A percentile compares a stretch with the other conserved stretches of the same genome.
Evolutionary conservation across 495 filamentous ascomycete genomes (phyloP).

Genomic region (Aspergillus mulundensis): DNA sequence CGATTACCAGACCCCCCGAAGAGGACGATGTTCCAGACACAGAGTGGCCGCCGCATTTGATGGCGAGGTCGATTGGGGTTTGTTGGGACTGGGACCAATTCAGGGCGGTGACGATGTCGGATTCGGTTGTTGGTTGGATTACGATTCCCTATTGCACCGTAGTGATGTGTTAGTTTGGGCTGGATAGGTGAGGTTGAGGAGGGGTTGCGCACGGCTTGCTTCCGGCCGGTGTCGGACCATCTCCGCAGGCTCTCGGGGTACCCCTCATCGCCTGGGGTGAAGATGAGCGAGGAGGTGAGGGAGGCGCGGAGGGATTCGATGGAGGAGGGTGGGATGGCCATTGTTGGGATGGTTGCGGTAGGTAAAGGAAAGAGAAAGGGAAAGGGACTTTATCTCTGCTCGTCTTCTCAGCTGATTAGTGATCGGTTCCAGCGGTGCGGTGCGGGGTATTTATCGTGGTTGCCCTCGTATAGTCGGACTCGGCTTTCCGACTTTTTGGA

Average conservation of each 20-base stretch:
- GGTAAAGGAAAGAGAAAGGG: too few relatives aligned
- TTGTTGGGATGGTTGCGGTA: too few relatives aligned
- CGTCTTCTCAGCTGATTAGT: too few relatives aligned
- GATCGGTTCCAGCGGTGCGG: too few relatives aligned
- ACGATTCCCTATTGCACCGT: constrained; percentile 37
- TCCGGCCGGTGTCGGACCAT: constrained; percentile 16
- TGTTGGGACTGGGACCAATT: constrained; percentile 40
- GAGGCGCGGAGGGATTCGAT: constrained; percentile 22
- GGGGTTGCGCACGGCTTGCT: constrained; percentile 5
- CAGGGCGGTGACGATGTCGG: constrained; percentile 39
- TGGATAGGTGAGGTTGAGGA: not conserved
- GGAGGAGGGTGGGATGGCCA: constrained; percentile 7
- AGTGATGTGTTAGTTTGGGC: not conserved
- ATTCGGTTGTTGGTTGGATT: constrained; percentile 27
- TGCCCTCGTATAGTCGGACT: too few relatives aligned
- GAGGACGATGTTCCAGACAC: constrained; percentile 6
- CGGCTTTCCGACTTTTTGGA: too few relatives aligned
- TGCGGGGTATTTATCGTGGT: too few relatives aligned
- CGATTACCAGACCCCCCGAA: constrained; percentile 5
- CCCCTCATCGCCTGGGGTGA: constrained; percentile 11
- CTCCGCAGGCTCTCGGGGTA: constrained; percentile 9
- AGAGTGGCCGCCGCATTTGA: constrained; percentile 53
- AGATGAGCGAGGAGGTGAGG: constrained; percentile 22
- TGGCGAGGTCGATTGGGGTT: constrained; percentile 42
- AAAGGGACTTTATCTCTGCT: too few relatives aligned